These are phyloP conservation scores for Sarocladium brachiariae DNA, from an alignment of 2,329 filamentous ascomycete species.

Conservation along the genomic window DNA sequence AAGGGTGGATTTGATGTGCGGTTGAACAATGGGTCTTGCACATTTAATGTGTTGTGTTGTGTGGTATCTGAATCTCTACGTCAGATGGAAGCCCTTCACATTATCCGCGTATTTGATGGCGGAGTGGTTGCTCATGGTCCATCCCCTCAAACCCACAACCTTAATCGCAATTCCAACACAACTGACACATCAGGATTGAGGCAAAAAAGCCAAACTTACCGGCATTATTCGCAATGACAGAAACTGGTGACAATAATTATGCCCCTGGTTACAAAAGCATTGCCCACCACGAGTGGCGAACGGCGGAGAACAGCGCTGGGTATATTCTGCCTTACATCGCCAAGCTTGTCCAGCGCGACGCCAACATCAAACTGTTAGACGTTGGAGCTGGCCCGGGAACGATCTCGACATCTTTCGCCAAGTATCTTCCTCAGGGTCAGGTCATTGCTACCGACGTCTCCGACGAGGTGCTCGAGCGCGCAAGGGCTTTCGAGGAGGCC, in stretches of 20 bases:
- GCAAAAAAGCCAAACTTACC: too few relatives aligned
- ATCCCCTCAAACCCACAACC: too few relatives aligned
- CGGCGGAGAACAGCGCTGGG: conserved; percentile 34
- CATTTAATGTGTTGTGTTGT: too few relatives aligned
- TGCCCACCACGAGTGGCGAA: conserved; percentile 30
- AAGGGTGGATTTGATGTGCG: too few relatives aligned
- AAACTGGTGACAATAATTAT: conserved; percentile 16
- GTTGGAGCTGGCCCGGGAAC: conserved; percentile 43
- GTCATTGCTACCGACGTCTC: conserved; percentile 26
- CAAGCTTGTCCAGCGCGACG: conserved; percentile 17
- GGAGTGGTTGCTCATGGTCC: too few relatives aligned
- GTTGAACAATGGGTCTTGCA: too few relatives aligned
- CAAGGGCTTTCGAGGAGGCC: conserved; percentile 17
- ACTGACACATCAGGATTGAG: too few relatives aligned
- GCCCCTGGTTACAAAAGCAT: conserved; percentile 22
- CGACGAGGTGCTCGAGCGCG: conserved; percentile 23
- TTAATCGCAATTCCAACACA: too few relatives aligned
- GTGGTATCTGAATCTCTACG: too few relatives aligned
- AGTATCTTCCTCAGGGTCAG: conserved; percentile 30
- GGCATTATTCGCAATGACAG: neutral
- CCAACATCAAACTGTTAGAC: conserved; percentile 34
- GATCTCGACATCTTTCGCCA: conserved; percentile 37
- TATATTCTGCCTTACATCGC: conserved; percentile 35
- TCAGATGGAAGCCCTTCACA: too few relatives aligned
- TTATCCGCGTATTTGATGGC: too few relatives aligned